Evolutionary conservation across 2,329 filamentous ascomycete species (phyloP).

Genomic region (Aspergillus sp.): DNA sequence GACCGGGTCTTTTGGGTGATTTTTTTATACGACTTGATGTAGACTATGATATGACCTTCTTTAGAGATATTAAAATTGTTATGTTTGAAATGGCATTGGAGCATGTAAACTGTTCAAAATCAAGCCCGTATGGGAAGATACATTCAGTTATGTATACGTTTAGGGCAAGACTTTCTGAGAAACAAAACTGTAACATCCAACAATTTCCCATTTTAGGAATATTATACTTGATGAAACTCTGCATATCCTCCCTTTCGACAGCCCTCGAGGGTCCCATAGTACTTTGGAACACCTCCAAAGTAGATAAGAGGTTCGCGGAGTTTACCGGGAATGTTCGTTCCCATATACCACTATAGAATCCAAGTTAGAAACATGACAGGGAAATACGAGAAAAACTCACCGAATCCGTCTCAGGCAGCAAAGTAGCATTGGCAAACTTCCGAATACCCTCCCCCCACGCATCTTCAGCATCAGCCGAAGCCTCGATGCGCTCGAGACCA

Average conservation of each 20-base stretch:
- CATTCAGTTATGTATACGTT: too few relatives aligned
- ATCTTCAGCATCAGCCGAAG: slow-evolving; percentile 46
- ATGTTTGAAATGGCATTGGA: too few relatives aligned
- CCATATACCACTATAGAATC: slow-evolving; percentile 21
- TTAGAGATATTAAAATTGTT: accelerated
- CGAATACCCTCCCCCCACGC: slow-evolving; percentile 53
- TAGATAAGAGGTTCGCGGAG: slow-evolving; percentile 6
- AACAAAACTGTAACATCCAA: too few relatives aligned
- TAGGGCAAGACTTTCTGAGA: too few relatives aligned
- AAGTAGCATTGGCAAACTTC: slow-evolving; percentile 42
- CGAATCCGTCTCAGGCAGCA: slow-evolving; percentile 47
- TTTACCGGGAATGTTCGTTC: slow-evolving; percentile 25
- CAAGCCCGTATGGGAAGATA: too few relatives aligned
- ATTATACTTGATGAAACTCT: background rate
- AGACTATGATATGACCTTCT: too few relatives aligned
- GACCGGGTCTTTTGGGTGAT: too few relatives aligned
- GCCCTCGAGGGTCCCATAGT: background rate
- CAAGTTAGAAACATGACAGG: background rate
- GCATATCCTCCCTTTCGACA: background rate
- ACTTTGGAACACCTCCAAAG: slow-evolving; percentile 1
- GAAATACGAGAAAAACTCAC: background rate
- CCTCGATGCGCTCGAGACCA: slow-evolving; percentile 53
- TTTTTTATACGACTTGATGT: too few relatives aligned
- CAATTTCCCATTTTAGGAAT: too few relatives aligned
- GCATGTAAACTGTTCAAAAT: too few relatives aligned